Conservation (phyloP, 2,329 filamentous ascomycete species). For the Aspergillus melleus region DNA sequence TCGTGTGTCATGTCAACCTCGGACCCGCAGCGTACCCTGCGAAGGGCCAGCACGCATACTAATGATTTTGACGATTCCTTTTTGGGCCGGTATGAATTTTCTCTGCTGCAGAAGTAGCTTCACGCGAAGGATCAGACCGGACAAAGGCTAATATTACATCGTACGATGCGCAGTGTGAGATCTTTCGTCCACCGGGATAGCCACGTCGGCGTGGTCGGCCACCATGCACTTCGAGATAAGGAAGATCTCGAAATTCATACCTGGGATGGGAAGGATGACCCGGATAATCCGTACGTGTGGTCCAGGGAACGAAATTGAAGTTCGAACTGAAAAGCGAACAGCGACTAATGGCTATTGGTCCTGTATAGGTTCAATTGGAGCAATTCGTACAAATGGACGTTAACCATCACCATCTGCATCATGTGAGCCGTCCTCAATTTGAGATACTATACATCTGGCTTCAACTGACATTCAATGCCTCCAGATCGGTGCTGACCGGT, state of each 20-base stretch:
- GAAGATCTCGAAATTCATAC: conserved; percentile 30
- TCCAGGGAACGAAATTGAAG: not conserved
- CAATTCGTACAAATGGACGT: conserved; percentile 41
- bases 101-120: not conserved
- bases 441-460: not conserved
- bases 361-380: conserved; percentile 43
- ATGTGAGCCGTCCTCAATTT: conserved; percentile 28
- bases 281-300: conserved; percentile 29
- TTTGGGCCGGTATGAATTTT: conserved; percentile 15
- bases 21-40: conserved; percentile 7
- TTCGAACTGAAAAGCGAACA: too few species aligned
- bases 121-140: not conserved
- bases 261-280: conserved; percentile 31
- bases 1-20: conserved; percentile 1
- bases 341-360: not conserved
- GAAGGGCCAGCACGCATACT: conserved; percentile 22
- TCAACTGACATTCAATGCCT: not conserved
- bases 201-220: conserved; percentile 26
- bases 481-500: conserved; percentile 42
- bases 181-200: conserved; percentile 26
- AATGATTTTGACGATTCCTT: conserved; percentile 28
- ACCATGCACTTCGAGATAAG: conserved; percentile 21
- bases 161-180: conserved; percentile 12
- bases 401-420: conserved; percentile 45
- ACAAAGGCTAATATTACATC: not conserved